phyloP scores from a whole-genome alignment of 768 basidiomycete species.

The Boletus pseudopeckii region DNA sequence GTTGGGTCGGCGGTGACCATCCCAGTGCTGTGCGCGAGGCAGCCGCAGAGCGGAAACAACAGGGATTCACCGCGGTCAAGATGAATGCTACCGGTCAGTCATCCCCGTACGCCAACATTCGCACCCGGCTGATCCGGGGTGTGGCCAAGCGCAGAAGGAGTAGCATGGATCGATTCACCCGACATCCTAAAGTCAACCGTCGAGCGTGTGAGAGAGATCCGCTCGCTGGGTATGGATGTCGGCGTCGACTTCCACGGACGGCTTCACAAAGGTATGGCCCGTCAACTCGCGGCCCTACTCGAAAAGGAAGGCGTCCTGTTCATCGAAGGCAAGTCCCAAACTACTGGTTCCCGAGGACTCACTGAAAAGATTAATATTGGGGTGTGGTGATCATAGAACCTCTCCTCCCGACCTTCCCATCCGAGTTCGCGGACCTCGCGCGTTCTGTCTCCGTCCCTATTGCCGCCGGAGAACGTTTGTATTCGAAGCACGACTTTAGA shows the following conservation, averaged over 20 bases:
- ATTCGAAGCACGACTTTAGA: constrained; percentile 58
- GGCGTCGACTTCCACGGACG: constrained; percentile 71
- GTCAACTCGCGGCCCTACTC: constrained; percentile 58
- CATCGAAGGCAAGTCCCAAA: constrained; percentile 48
- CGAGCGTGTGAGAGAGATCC: constrained; percentile 49
- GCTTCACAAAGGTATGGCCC: constrained; percentile 66
- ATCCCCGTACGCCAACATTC: neutral
- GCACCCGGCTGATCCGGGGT: constrained; percentile 6
- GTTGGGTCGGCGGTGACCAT: constrained; percentile 53
- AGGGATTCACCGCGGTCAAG: constrained; percentile 70
- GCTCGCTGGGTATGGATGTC: constrained; percentile 55
- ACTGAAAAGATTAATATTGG: neutral
- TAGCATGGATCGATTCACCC: constrained; percentile 64
- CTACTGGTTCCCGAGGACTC: neutral
- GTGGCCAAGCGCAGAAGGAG: constrained; percentile 16
- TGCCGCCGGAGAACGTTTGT: constrained; percentile 62
- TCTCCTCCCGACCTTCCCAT: constrained; percentile 54
- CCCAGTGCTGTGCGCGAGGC: constrained; percentile 47
- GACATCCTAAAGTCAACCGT: constrained; percentile 47
- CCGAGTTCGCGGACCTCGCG: constrained; percentile 60
- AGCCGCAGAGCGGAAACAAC: constrained; percentile 50
- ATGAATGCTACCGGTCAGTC: constrained; percentile 61
- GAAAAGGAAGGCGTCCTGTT: constrained; percentile 61
- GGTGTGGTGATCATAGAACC: constrained; percentile 39
- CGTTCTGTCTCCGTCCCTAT: constrained; percentile 56